phyloP scores from a whole-genome alignment of 2,329 filamentous ascomycete genomes.

The Fusarium goolgardi region DNA sequence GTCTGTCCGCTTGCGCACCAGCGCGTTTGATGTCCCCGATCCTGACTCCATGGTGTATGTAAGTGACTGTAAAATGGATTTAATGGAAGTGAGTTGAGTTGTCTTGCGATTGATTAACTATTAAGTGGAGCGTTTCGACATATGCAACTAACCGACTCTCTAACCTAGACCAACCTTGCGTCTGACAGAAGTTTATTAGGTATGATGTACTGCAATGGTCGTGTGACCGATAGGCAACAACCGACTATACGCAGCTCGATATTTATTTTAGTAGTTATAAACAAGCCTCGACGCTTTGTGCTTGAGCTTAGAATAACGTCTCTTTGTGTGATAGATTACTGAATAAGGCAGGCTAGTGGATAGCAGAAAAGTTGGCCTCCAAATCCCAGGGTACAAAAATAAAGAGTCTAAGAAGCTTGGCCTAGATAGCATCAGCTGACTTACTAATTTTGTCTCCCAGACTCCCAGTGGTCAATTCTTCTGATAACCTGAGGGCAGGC shows the following conservation, averaged over 20 bases:
- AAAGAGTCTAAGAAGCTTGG: too few species aligned
- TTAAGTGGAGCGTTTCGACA: constrained; percentile 23
- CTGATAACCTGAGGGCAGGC: not conserved
- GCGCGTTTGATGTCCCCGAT: constrained; percentile 61
- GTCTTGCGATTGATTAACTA: not conserved
- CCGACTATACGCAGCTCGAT: not conserved
- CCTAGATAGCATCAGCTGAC: too few species aligned
- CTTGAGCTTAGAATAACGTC: not conserved
- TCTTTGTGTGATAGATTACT: not conserved
- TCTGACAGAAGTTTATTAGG: too few species aligned
- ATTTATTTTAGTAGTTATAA: not conserved
- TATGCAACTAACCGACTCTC: constrained; percentile 45
- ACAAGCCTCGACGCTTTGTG: too few species aligned
- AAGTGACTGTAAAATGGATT: not conserved
- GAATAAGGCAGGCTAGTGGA: too few species aligned
- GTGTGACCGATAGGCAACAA: not conserved
- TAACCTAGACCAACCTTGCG: not conserved
- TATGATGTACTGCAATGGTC: too few species aligned
- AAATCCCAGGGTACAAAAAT: too few species aligned
- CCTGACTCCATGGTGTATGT: constrained; percentile 52
- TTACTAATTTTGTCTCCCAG: too few species aligned
- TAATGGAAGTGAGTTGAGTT: constrained; percentile 2
- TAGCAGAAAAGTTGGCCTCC: too few species aligned
- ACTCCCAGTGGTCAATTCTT: too few species aligned
- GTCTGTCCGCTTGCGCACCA: constrained; percentile 77